Percentiles rank a stretch among this genome's conserved stretches.
phyloP scores from a whole-genome alignment of 176 grass and related monocot species.

The Oryza meyeriana region DNA sequence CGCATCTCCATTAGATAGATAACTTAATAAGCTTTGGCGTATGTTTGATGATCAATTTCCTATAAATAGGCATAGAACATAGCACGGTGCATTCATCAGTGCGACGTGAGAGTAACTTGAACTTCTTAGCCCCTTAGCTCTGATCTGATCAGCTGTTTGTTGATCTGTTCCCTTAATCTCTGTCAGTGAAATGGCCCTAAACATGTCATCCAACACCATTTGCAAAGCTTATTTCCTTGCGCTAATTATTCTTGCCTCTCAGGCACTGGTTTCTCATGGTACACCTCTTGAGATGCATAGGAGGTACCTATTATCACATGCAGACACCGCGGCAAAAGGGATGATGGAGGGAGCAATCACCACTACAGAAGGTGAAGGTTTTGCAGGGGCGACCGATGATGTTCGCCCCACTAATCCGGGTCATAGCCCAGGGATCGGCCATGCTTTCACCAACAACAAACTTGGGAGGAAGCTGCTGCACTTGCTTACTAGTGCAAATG shows the following conservation, averaged over 20 bases:
- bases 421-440: conserved; percentile 40
- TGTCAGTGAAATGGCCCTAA: conserved; percentile 7
- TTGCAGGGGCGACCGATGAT: neutral
- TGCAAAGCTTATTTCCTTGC: conserved; percentile 9
- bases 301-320: neutral
- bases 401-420: neutral
- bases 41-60: neutral
- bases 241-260: conserved; percentile 25
- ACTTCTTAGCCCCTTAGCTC: neutral
- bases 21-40: neutral
- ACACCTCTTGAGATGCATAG: neutral
- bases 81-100: neutral
- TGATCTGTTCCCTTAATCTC: neutral
- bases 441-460: conserved; percentile 34
- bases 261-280: neutral
- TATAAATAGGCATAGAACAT: conserved; percentile 29
- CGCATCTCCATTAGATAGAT: neutral
- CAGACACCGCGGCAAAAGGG: neutral
- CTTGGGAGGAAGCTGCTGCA: conserved; percentile 33
- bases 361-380: neutral
- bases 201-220: neutral
- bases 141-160: neutral
- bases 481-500: neutral
- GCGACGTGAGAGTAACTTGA: neutral
- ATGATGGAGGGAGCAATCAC: conserved; percentile 3